phyloP scores from a whole-genome alignment of 495 filamentous ascomycete species.

The Hyaloscypha finlandica region DNA sequence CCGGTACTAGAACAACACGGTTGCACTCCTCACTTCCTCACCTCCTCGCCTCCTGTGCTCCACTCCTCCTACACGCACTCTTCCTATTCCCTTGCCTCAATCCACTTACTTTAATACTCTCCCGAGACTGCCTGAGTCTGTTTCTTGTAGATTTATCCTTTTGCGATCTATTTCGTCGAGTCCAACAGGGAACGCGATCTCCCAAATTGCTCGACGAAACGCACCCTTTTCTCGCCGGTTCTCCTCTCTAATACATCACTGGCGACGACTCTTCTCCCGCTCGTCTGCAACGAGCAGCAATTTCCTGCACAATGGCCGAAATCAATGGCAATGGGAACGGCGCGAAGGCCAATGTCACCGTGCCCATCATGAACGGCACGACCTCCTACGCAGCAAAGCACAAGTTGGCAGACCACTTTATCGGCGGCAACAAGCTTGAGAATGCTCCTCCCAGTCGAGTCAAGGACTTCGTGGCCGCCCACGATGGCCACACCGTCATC shows the following conservation, averaged over 20 bases:
- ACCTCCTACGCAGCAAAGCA: conserved; percentile 71
- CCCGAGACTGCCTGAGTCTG: neutral
- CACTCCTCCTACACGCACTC: conserved; percentile 30
- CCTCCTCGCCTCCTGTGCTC: neutral
- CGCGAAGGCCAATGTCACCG: conserved; percentile 35
- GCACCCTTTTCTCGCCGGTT: neutral
- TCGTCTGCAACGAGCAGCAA: conserved; percentile 31
- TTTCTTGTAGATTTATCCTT: neutral
- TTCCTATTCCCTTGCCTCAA: conserved; percentile 20
- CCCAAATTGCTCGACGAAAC: neutral
- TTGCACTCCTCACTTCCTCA: neutral
- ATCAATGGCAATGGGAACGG: conserved; percentile 58
- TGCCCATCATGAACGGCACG: conserved; percentile 50
- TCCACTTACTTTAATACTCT: conserved; percentile 13
- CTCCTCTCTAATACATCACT: conserved; percentile 16
- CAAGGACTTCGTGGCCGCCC: conserved; percentile 88
- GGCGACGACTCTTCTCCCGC: conserved; percentile 25
- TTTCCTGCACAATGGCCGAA: conserved; percentile 31
- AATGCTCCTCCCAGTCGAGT: conserved; percentile 77
- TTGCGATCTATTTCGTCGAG: neutral
- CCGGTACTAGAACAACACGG: neutral
- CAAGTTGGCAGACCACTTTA: conserved; percentile 87
- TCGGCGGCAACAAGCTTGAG: conserved; percentile 86
- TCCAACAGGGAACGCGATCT: neutral
- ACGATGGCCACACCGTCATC: conserved; percentile 97